phyloP scores from a whole-genome alignment of 768 basidiomycete species.

The Royoungia palumana region DNA sequence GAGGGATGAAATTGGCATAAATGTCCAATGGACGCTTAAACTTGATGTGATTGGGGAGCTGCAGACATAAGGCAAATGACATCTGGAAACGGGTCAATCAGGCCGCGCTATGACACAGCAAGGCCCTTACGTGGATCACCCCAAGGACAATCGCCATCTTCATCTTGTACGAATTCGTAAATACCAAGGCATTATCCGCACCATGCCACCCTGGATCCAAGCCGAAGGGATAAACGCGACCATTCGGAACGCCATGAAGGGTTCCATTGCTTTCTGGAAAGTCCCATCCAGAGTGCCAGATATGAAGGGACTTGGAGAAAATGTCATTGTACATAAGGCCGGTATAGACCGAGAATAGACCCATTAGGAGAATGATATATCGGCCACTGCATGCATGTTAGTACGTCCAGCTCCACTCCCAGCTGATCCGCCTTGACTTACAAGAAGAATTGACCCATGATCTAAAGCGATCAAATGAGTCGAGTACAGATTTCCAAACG shows the following conservation, averaged over 20 bases:
- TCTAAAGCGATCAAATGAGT: slow-evolving; percentile 42
- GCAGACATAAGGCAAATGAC: slow-evolving; percentile 96
- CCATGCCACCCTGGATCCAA: slow-evolving; percentile 95
- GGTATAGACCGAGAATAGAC: slow-evolving; percentile 93
- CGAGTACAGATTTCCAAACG: not conserved
- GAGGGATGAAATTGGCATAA: slow-evolving; percentile 94
- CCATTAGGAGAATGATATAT: slow-evolving; percentile 98
- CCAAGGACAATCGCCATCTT: slow-evolving; percentile 97
- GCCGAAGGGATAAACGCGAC: slow-evolving; percentile 86
- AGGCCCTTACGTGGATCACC: slow-evolving; percentile 80
- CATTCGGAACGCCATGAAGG: slow-evolving; percentile 49
- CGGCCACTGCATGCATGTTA: slow-evolving; percentile 65
- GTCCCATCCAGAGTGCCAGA: slow-evolving; percentile 88
- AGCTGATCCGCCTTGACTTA: slow-evolving; percentile 40
- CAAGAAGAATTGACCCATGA: slow-evolving; percentile 89
- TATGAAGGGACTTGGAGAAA: slow-evolving; percentile 86
- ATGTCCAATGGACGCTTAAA: slow-evolving; percentile 88
- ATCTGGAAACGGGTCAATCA: slow-evolving; percentile 55
- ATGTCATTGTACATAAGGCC: slow-evolving; percentile 99
- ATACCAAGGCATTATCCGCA: slow-evolving; percentile 85
- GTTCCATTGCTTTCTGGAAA: slow-evolving; percentile 52
- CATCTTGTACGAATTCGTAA: slow-evolving; percentile 99
- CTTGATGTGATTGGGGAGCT: slow-evolving; percentile 91
- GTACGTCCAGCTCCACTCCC: slow-evolving; percentile 7
- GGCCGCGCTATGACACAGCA: not conserved